These are phyloP conservation scores for Podaxis pistillaris DNA, from an alignment of 768 basidiomycete genomes.

Conservation along the genomic window DNA sequence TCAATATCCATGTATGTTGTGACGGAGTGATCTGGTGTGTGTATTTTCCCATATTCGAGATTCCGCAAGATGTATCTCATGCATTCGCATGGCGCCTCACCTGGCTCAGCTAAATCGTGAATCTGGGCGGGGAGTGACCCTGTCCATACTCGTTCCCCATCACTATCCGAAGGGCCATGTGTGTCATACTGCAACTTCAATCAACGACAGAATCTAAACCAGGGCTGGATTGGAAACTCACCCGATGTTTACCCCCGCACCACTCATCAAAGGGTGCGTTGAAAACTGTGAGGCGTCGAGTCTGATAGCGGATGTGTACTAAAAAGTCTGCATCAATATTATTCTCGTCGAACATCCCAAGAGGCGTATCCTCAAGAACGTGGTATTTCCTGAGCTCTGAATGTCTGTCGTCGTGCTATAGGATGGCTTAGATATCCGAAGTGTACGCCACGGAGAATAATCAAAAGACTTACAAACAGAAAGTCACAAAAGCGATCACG, in stretches of 20 bases:
- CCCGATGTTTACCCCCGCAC: no score
- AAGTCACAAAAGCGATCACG: no score
- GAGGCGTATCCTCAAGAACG: background rate
- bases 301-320: background rate
- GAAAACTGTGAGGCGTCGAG: background rate
- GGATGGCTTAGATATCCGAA: background rate
- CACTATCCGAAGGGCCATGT: no score
- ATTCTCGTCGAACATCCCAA: background rate
- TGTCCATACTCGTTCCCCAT: no score
- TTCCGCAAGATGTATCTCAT: background rate
- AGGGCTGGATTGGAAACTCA: no score
- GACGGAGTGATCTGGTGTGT: background rate
- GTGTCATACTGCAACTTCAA: no score
- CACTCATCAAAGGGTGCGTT: no score
- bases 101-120: background rate
- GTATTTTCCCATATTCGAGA: background rate
- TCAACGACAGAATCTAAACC: no score
- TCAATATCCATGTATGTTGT: background rate
- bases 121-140: slow-evolving; percentile 40
- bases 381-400: background rate
- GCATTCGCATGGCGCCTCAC: background rate
- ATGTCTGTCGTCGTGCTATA: background rate
- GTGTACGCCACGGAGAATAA: background rate
- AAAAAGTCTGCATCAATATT: background rate
- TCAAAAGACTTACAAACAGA: background rate